phyloP scores from a whole-genome alignment of 768 basidiomycete genomes.

The Boletus tylopilopsis region DNA sequence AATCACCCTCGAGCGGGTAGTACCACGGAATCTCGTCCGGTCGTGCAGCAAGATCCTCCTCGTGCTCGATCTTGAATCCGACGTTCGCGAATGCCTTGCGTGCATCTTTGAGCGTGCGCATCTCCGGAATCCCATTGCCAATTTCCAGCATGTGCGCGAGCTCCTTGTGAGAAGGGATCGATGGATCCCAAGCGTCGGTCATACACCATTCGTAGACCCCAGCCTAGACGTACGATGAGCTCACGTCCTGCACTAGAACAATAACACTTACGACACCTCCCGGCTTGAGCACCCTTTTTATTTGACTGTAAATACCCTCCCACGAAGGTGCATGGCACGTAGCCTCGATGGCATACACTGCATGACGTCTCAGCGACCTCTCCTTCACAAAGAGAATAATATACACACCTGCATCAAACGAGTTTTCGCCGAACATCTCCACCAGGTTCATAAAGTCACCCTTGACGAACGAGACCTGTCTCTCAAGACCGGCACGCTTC shows the following conservation, averaged over 20 bases:
- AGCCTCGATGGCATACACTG: constrained; percentile 98
- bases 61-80: constrained; percentile 84
- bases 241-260: not conserved
- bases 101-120: constrained; percentile 73
- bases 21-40: constrained; percentile 83
- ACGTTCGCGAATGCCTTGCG: constrained; percentile 76
- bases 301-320: constrained; percentile 94
- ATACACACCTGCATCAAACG: constrained; percentile 86
- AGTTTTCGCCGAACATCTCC: constrained; percentile 89
- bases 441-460: constrained; percentile 96
- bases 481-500: constrained; percentile 64
- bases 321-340: constrained; percentile 95
- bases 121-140: constrained; percentile 97
- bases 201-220: constrained; percentile 99
- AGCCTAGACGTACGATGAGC: constrained; percentile 49
- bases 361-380: constrained; percentile 5
- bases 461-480: constrained; percentile 78
- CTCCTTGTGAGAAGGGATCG: constrained; percentile 81
- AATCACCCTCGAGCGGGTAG: constrained; percentile 94
- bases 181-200: constrained; percentile 91
- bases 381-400: not conserved
- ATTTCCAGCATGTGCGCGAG: constrained; percentile 91
- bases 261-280: constrained; percentile 81
- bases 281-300: constrained; percentile 90
- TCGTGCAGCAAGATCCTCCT: constrained; percentile 92